These are phyloP conservation scores for Aspergillus caelatus DNA, from an alignment of 2,329 filamentous ascomycete species.

Conservation along the genomic window DNA sequence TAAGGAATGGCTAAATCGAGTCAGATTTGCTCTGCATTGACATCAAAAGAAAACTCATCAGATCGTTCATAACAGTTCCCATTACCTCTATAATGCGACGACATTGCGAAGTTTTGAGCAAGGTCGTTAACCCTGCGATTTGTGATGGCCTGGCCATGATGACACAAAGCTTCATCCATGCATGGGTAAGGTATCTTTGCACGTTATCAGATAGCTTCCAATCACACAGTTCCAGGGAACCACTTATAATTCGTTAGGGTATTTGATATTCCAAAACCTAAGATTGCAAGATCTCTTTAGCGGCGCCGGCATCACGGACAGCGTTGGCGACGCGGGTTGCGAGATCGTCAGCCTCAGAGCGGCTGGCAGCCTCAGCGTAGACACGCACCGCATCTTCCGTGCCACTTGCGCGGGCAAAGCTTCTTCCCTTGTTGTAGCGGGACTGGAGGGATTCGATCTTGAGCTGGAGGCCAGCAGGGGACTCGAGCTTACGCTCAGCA, in stretches of 20 bases:
- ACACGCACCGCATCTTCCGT: conserved; percentile 96
- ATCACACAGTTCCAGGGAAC: background rate
- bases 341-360: conserved; percentile 87
- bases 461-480: conserved; percentile 76
- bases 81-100: conserved; percentile 18
- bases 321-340: conserved; percentile 79
- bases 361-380: conserved; percentile 90
- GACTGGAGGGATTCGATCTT: conserved; percentile 85
- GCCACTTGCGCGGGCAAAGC: conserved; percentile 89
- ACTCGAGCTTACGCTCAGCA: conserved; percentile 83
- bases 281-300: conserved; percentile 26
- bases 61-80: conserved; percentile 20
- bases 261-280: background rate
- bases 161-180: background rate
- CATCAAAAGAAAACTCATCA: conserved; percentile 15
- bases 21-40: conserved; percentile 1
- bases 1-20: conserved; percentile 3
- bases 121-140: background rate
- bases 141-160: background rate
- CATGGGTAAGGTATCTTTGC: background rate
- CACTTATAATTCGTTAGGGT: background rate
- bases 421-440: conserved; percentile 86
- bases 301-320: conserved; percentile 61
- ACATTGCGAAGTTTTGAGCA: conserved; percentile 7
- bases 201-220: background rate